Base-by-base conservation (phyloP, 2,329 filamentous ascomycete genomes). In the Thielaviopsis punctulata region DNA sequence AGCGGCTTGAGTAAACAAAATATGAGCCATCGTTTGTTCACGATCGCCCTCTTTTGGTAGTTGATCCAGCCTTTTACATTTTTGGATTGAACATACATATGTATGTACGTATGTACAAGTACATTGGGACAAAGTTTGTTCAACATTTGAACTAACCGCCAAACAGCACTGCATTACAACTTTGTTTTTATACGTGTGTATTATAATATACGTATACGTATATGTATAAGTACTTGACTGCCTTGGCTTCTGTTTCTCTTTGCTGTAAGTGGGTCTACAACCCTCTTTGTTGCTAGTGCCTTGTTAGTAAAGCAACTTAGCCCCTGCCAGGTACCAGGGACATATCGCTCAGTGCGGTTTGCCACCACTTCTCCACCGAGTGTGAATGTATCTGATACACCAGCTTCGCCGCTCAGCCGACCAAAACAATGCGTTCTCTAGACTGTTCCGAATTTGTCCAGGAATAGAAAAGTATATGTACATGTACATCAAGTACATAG, bases 311-410 rank as follows among this genome's bases (percentile, higher is more conserved):
- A 7, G 4, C 13, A 15, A 4, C 13, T 15, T 36, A 36, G 30
- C 30, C 15, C 10, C 18, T 27, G 10, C 25, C 25, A 51, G 19
- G 49, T 51, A 51, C 41, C 30, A 19, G 22, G 24, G 25, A 51
- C 49, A 13, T 47, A 7, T 46, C 8, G 10, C 10, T 5, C 30
- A 18, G 15, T 13, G 36, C 33, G 24, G 13, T 25, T 18, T n/a
- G n/a, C 15, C 23, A 15, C 22, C 13, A 9, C 10, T 2, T 13
- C 19, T 15, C 24, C 25, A 47, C 49, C n/a, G 4, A 46, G 22
- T 24, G 13, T 9, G 44, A 30, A 51, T 46, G 49, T 51, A 51
- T 44, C 43, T 25, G 43, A 30, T 51, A 51, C 49, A 46, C 27
- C 33, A 22, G 30, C n/a, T 36, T 36, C 30, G n/a, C 30, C 30